Base-by-base conservation (phyloP, 2,329 filamentous ascomycete species). In the Microdochium bolleyi region DNA sequence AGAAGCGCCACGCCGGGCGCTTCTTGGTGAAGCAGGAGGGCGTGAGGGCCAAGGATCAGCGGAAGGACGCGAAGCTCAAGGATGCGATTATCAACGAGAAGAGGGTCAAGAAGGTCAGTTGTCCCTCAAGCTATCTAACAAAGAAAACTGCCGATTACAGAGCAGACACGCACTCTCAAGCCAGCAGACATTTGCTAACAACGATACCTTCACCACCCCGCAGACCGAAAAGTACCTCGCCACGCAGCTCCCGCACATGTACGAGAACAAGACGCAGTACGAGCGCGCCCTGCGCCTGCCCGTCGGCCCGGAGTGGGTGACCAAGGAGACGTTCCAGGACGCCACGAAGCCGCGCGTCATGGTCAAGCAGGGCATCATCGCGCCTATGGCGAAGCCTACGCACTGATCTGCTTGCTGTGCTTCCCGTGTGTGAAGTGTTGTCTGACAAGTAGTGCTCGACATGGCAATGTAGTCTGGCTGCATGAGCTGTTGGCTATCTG, bases 61-160 rank as follows among this genome's bases (percentile, higher is more conserved):
- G 94, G 50, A 87, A 89, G 70, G 94, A 97, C 63, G 83, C 83
- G 52, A 92, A 88, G 71, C 71, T 96, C 56, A 84, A 89, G 51
- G 82, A 82, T 56, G 92, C 96, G 13, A 95, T 97, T 55, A 87
- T 99, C 61, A 96, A 88, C 64, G 90, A 99, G 80, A 95, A 92
- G 76, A 78, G 83, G 22, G 78, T 90, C 55, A 92, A 91, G 71
- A 96, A 96, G 83, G 87, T 88, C 70, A 68, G 72, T 57, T 22
- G 51, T 30, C 24, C 24, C 19, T 30, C 5, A 30, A 5, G 5
- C 27, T 30, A 30, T n/a, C n/a, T n/a, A n/a, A n/a, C n/a, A n/a
- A n/a, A n/a, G n/a, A n/a, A n/a, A n/a, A n/a, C n/a, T n/a, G n/a
- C n/a, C n/a, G n/a, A n/a, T n/a, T n/a, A n/a, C n/a, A n/a, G n/a